Base-by-base conservation (phyloP, 192 early-diverging fungal species). In the Physocladia obscura region DNA sequence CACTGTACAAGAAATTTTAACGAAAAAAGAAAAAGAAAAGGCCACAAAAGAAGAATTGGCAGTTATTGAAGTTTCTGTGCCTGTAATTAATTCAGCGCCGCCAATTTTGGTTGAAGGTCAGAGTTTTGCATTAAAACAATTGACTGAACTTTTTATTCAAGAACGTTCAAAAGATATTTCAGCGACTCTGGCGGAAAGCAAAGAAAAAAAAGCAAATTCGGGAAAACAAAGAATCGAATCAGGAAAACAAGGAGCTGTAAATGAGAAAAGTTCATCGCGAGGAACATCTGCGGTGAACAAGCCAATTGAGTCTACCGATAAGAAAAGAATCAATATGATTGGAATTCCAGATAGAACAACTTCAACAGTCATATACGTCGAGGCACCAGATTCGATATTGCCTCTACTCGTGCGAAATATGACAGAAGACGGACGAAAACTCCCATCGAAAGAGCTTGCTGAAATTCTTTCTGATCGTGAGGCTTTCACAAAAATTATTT, bases 401-500 rank as follows among this genome's bases (percentile, higher is more conserved):
- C 70, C 70, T 0, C 70, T 51, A 39, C 32, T 72, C 6, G 52
- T 72, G 17, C 44, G 70, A 15, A 27, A 22, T 11, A 27, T 38
- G 6, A 38, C 75, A 4, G 32, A 76, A 0, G 82, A 84, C 68
- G 81, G 81, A 21, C 56, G 67, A 34, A 76, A 76, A 50, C 44
- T 79, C 54, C 85, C 85, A n/a, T 71, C 83, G 3, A 77, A 79
- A 39, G 78, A 77, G 51, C 49, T 87, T 13, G 85, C 84, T 13
- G 79, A 82, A 40, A 71, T 86, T 38, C 69, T 87, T 1, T 67
- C 77, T n/a, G 82, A 87, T 63, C 60, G 85, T 85, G 54, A 68
- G 55, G 1, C 22, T 22, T 40, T 38, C n/a, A 37, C 8, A 58
- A 67, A 13, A 15, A 2, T 26, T 55, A 3, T 1, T 2, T 47